Evolutionary conservation across 495 filamentous ascomycete genomes (phyloP).

Genomic region (Hypomontagnella monticulosa): DNA sequence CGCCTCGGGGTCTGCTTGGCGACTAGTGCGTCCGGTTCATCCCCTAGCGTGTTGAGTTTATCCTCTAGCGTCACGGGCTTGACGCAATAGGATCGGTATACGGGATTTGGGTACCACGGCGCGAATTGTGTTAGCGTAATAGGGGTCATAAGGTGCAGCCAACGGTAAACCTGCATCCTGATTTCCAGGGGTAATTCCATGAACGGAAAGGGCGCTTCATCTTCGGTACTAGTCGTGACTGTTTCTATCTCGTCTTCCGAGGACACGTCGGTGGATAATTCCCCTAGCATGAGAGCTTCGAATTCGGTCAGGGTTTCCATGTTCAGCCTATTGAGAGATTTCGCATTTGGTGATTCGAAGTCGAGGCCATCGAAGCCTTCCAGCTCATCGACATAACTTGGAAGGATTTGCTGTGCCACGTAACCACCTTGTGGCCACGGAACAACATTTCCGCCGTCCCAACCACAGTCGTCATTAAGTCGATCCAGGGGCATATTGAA

Average conservation of each 20-base stretch:
- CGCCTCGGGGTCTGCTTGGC: constrained; percentile 2
- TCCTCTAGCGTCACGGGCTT: constrained; percentile 26
- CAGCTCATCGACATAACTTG: neutral
- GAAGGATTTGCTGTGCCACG: neutral
- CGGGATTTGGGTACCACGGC: constrained; percentile 44
- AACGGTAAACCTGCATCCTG: constrained; percentile 49
- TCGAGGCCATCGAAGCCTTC: neutral
- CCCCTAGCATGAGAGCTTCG: constrained; percentile 43
- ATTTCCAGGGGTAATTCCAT: constrained; percentile 49
- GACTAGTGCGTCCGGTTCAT: neutral
- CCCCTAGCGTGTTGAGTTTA: neutral
- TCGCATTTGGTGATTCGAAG: neutral
- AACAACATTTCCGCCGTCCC: constrained; percentile 44
- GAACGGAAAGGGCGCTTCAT: constrained; percentile 29
- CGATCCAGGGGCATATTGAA: constrained; percentile 38
- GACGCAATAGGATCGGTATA: constrained; percentile 41
- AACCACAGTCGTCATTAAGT: constrained; percentile 52
- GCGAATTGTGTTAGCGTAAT: constrained; percentile 33
- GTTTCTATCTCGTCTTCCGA: constrained; percentile 43
- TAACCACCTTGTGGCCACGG: constrained; percentile 12
- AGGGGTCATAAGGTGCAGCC: constrained; percentile 42
- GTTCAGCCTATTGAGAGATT: constrained; percentile 24
- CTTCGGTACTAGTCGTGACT: constrained; percentile 42
- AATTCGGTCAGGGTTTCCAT: constrained; percentile 35
- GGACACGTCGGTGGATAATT: constrained; percentile 36